A percentile compares a stretch with the other conserved stretches of the same genome.
Conservation (phyloP, 139 green algal species). For the Picochlorum sp. region DNA sequence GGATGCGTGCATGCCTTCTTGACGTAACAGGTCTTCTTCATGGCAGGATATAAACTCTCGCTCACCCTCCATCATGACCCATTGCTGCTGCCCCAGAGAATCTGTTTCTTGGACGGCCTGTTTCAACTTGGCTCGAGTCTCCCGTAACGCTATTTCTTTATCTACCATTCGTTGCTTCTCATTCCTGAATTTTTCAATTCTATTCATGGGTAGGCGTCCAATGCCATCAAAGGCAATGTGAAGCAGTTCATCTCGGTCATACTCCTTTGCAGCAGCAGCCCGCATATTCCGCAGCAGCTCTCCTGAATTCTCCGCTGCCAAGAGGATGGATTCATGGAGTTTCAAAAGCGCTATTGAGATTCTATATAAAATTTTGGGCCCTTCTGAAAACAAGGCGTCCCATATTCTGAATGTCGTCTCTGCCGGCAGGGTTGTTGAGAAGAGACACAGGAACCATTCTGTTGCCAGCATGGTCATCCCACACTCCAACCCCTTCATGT, state of each 20-base stretch:
- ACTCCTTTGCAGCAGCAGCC: constrained; percentile 27
- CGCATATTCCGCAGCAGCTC: constrained; percentile 53
- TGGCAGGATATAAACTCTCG: too few species aligned
- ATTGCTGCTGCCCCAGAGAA: too few species aligned
- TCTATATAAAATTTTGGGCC: constrained; percentile 73
- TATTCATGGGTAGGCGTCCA: constrained; percentile 60
- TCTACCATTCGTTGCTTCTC: constrained; percentile 39
- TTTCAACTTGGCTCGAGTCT: constrained; percentile 20
- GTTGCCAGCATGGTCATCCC: constrained; percentile 72
- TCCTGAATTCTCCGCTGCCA: constrained; percentile 49
- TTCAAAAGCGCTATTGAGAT: constrained; percentile 73
- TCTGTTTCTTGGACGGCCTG: constrained; percentile 14
- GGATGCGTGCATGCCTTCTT: too few species aligned
- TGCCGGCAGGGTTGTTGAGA: constrained; percentile 53
- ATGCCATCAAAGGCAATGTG: constrained; percentile 58
- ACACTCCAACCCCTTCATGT: constrained; percentile 44
- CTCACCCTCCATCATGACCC: too few species aligned
- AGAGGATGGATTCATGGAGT: constrained; percentile 45
- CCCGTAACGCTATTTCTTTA: constrained; percentile 30
- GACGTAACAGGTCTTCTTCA: too few species aligned
- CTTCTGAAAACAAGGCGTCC: constrained; percentile 63
- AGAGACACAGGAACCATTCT: constrained; percentile 82
- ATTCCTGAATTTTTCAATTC: constrained; percentile 47
- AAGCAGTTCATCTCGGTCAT: constrained; percentile 65
- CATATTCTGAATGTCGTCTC: constrained; percentile 48